These are phyloP conservation scores for Moricandia arvensis DNA, from an alignment of 345 rosid genomes.

Conservation along the genomic window DNA sequence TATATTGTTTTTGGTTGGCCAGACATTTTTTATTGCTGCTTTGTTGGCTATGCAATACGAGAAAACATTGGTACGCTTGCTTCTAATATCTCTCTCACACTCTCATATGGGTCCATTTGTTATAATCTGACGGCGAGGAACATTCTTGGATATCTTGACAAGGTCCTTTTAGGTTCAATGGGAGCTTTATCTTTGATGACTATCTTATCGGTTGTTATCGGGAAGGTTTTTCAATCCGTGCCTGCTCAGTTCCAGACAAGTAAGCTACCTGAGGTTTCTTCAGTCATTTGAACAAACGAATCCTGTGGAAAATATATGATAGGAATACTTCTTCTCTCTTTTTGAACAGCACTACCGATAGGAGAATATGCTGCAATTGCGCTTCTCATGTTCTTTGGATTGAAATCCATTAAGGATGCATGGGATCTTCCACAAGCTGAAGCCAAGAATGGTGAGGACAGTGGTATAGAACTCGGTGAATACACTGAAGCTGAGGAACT, in stretches of 20 bases:
- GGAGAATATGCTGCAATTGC: constrained; percentile 97
- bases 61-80: constrained; percentile 79
- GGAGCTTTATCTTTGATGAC: constrained; percentile 97
- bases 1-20: constrained; percentile 33
- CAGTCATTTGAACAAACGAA: background rate
- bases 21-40: constrained; percentile 98
- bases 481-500: constrained; percentile 91
- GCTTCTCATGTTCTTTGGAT: constrained; percentile 87
- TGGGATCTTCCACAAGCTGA: constrained; percentile 77
- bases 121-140: background rate
- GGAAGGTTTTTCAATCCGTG: constrained; percentile 85
- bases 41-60: constrained; percentile 97
- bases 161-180: constrained; percentile 99
- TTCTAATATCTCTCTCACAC: constrained; percentile 15
- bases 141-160: constrained; percentile 40
- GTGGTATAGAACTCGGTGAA: constrained; percentile 71
- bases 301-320: constrained; percentile 14
- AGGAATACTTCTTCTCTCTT: constrained; percentile 9
- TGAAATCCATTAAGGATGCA: constrained; percentile 94
- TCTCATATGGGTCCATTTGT: constrained; percentile 14
- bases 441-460: constrained; percentile 52
- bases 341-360: constrained; percentile 75
- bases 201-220: constrained; percentile 83
- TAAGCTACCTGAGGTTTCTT: constrained; percentile 40
- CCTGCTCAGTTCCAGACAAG: constrained; percentile 98